Evolutionary conservation across 2,329 filamentous ascomycete species (phyloP), one percentile per base, ranked within the genome.

Genomic region (Sarocladium strictum): DNA sequence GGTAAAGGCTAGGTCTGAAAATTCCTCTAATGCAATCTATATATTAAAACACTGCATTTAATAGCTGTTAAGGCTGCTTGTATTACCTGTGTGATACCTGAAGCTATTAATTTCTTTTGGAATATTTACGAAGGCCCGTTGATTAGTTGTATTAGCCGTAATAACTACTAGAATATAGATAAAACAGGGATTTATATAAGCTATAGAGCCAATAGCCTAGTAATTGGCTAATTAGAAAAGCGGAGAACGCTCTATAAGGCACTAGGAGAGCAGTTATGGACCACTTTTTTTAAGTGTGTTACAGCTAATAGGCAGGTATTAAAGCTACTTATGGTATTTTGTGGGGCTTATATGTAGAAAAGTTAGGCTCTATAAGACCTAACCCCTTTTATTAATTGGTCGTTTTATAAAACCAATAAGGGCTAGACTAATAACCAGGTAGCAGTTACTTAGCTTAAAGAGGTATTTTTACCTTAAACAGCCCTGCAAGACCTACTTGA

Each of bases 61-160:
- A 33, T 33, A 33, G 32, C 32, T 33, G 15, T 33, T 33, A 33
- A 33, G 15, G 32, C 32, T 33, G 32, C 32, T 15, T 33, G 15
- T 33, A 33, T 33, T 33, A 33, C 32, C 15, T 33, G 15, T 33
- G 9, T 33, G 15, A 33, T 33, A 33, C 15, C 32, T 15, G 32
- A 33, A 15, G 32, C 15, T 9, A 33, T 23, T 27, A 37, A 15
- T 53, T 47, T 23, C 21, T 23, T 43, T 17, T 43, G 17, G 21
- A 56, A 23, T 17, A 56, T 17, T 17, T 43, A 49, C 24, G 35
- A 37, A 54, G 17, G 45, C 26, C 35, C 33, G 32, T 37, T 27
- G 12, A 41, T 17, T 27, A 55, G 38, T 50, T 33, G 38, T 52
- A 41, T 21, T 37, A 11, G 23, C 35, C 26, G 15, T 26, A 53